Evolutionary conservation across 2,329 filamentous ascomycete species (phyloP).

Genomic region (Alternaria burnsii): DNA sequence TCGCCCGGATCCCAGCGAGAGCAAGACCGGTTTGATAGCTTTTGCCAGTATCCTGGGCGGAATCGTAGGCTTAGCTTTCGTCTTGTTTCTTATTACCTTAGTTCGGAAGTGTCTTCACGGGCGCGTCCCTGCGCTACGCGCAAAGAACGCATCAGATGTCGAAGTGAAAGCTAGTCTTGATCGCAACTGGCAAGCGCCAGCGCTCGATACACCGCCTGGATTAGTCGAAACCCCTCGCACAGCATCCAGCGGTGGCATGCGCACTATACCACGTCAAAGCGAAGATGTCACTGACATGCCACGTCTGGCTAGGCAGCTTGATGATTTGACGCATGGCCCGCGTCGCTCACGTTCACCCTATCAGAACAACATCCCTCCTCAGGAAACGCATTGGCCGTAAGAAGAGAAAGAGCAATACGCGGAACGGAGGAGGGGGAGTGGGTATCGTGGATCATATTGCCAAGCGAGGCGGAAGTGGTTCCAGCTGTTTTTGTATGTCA

Average conservation of each 20-base stretch:
- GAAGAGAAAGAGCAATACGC: background rate
- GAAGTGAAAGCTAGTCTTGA: background rate
- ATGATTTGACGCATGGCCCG: background rate
- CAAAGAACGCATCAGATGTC: background rate
- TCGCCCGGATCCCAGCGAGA: background rate
- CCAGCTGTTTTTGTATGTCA: background rate
- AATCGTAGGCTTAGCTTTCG: background rate
- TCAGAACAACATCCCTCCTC: background rate
- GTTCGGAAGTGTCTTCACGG: background rate
- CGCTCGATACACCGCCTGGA: background rate
- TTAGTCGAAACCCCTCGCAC: rapidly evolving
- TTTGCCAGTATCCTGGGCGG: background rate
- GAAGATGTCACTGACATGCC: background rate
- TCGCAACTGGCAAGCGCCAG: background rate
- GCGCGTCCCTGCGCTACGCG: rapidly evolving
- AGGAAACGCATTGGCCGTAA: background rate
- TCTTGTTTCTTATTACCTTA: background rate
- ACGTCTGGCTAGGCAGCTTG: background rate
- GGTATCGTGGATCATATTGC: background rate
- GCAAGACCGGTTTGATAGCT: background rate
- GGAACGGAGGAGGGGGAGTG: background rate
- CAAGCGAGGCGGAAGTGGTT: background rate
- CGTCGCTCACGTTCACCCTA: background rate
- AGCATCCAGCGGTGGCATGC: background rate
- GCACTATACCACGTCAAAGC: background rate